These are phyloP conservation scores for Bipolaris bicolor DNA, from an alignment of 2,329 filamentous ascomycete species.

Conservation along the genomic window DNA sequence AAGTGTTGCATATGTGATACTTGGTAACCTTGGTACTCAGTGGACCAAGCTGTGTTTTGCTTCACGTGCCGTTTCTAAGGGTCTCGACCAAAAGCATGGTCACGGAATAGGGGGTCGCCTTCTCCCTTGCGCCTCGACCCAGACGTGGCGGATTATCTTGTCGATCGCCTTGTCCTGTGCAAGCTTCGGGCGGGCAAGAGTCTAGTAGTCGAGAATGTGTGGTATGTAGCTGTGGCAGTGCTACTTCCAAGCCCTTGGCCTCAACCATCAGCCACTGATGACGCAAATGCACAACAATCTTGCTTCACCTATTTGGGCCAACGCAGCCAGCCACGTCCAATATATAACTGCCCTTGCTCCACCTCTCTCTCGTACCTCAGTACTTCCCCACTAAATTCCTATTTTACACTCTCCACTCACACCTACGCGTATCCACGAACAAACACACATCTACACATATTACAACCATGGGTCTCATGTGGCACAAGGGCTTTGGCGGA, in stretches of 20 bases:
- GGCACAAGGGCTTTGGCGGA: constrained; percentile 55
- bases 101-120: background rate
- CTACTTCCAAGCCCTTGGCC: constrained; percentile 1
- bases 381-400: background rate
- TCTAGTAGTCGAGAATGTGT: background rate
- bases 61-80: background rate
- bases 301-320: background rate
- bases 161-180: background rate
- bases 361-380: background rate
- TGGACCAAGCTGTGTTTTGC: background rate
- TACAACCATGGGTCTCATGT: constrained; percentile 54
- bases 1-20: background rate
- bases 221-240: background rate
- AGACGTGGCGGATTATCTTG: background rate
- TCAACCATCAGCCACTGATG: constrained; percentile 1
- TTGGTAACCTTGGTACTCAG: background rate
- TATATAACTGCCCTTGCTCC: background rate
- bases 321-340: background rate
- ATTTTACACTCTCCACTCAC: background rate
- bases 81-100: background rate
- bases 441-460: constrained; percentile 16
- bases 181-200: background rate
- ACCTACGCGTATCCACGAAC: background rate
- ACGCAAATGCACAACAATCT: background rate
- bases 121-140: background rate